Evolutionary conservation across 768 basidiomycete genomes (phyloP).

Genomic region (Naganishia kalamii): DNA sequence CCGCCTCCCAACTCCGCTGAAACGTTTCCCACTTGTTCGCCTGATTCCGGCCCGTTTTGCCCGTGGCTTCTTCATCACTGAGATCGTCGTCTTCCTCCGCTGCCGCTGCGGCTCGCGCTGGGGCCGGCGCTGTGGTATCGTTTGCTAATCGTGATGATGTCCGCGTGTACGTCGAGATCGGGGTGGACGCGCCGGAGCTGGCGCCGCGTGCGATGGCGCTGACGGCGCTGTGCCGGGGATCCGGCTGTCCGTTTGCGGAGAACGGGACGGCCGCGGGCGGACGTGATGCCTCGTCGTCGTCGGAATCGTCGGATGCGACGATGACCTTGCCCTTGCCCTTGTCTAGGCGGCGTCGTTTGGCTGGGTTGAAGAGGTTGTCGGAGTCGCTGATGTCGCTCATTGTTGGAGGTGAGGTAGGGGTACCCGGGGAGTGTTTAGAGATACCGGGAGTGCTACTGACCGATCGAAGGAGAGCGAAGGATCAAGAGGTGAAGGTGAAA

Average conservation of each 20-base stretch:
- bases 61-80: neutral
- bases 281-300: neutral
- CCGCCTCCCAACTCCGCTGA: conserved; percentile 70
- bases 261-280: neutral
- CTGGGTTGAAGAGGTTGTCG: neutral
- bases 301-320: conserved; percentile 2
- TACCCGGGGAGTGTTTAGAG: neutral
- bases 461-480: no score
- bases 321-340: conserved; percentile 10
- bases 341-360: conserved; percentile 3
- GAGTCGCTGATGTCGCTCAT: conserved; percentile 13
- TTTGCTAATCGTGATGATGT: neutral
- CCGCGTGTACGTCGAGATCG: conserved; percentile 3
- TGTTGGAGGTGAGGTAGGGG: neutral
- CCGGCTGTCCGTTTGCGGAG: neutral
- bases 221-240: neutral
- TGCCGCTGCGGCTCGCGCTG: neutral
- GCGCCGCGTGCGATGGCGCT: neutral
- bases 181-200: conserved; percentile 1
- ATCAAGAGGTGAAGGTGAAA: no score
- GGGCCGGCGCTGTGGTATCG: neutral
- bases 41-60: neutral
- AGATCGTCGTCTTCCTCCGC: conserved; percentile 4
- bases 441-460: no score
- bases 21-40: conserved; percentile 16